Percentiles rank a stretch among this genome's conserved stretches.
These are phyloP conservation scores for Buddleja alternifolia DNA, from an alignment of 257 asterid species.

Conservation along the genomic window DNA sequence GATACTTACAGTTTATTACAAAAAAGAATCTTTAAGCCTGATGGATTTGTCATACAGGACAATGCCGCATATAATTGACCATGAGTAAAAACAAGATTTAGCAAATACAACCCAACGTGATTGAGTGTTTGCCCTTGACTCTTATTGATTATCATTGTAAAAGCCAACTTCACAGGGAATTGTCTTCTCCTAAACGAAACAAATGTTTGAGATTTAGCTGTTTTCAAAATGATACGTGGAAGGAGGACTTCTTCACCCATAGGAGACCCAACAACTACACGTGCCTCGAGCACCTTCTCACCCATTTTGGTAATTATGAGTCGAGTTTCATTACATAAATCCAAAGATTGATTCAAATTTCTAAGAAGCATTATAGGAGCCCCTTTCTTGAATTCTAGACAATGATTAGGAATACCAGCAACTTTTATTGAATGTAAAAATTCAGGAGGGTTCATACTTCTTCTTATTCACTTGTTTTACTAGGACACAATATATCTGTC, in stretches of 20 bases:
- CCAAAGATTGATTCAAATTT: background rate
- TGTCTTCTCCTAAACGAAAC: background rate
- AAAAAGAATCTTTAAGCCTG: background rate
- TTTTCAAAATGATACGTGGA: too few relatives aligned
- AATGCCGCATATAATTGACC: too few relatives aligned
- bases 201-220: too few relatives aligned
- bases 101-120: too few relatives aligned
- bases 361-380: constrained; percentile 3
- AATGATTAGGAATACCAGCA: background rate
- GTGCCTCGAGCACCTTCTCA: background rate
- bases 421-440: background rate
- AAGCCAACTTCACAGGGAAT: background rate
- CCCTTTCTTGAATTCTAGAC: background rate
- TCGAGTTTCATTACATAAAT: background rate
- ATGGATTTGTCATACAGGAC: background rate
- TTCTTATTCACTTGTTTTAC: too few relatives aligned
- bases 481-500: too few relatives aligned
- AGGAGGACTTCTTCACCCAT: too few relatives aligned
- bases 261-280: background rate
- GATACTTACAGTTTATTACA: background rate
- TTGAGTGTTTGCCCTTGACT: too few relatives aligned
- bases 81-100: too few relatives aligned
- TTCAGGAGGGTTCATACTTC: too few relatives aligned
- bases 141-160: background rate
- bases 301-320: background rate